Evolutionary conservation across 305 asterid species (phyloP).

Genomic region (Solanum chacoense): DNA sequence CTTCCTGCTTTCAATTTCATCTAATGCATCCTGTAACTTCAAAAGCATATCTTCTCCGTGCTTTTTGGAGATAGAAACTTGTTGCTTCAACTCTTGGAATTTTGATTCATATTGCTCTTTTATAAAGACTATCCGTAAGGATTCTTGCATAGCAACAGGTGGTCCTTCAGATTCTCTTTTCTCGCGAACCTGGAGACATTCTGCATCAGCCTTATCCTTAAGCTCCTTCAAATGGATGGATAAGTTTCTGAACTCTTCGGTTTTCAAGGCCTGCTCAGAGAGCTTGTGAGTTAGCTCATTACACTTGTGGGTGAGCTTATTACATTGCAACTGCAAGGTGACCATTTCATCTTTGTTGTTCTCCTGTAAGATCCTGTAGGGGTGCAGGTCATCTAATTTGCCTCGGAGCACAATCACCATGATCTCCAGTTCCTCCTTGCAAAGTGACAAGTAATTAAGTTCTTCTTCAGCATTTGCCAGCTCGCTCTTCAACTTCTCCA

Average conservation of each 20-base stretch:
- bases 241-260: constrained; percentile 72
- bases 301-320: constrained; percentile 50
- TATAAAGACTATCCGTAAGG: constrained; percentile 83
- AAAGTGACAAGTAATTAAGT: constrained; percentile 23
- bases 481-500: constrained; percentile 26
- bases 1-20: constrained; percentile 77
- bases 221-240: constrained; percentile 77
- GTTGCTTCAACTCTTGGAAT: constrained; percentile 78
- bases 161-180: constrained; percentile 65
- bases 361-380: constrained; percentile 23
- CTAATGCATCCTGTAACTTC: constrained; percentile 83
- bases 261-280: constrained; percentile 63
- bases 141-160: constrained; percentile 54
- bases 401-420: constrained; percentile 34
- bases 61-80: constrained; percentile 64
- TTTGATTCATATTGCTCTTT: constrained; percentile 88
- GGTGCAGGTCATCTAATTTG: constrained; percentile 43
- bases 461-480: constrained; percentile 47
- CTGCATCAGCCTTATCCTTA: constrained; percentile 83
- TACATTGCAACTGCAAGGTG: constrained; percentile 32
- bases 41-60: constrained; percentile 95
- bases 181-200: constrained; percentile 37
- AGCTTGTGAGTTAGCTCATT: constrained; percentile 53
- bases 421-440: constrained; percentile 63
- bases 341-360: constrained; percentile 33